Percentiles rank a stretch among this genome's conserved stretches.
Conservation (phyloP, 768 basidiomycete species). For the Gymnopilus dilepis region DNA sequence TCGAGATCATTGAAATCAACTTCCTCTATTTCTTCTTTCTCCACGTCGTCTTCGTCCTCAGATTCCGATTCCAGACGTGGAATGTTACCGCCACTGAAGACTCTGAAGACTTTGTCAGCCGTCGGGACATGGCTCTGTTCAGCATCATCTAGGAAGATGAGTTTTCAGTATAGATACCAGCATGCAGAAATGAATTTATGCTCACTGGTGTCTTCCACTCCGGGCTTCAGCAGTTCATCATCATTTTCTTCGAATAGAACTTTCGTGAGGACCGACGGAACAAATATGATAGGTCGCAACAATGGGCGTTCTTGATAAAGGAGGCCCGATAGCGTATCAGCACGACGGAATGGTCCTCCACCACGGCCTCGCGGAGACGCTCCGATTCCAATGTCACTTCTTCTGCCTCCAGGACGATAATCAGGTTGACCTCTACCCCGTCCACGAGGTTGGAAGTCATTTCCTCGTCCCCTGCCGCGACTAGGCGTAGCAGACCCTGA, state of each 20-base stretch:
- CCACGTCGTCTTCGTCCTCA: constrained; percentile 33
- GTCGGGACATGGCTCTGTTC: constrained; percentile 68
- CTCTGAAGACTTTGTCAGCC: constrained; percentile 64
- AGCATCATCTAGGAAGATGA: constrained; percentile 45
- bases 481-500: constrained; percentile 25
- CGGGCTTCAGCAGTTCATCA: constrained; percentile 65
- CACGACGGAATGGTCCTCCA: constrained; percentile 35
- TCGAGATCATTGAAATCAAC: constrained; percentile 71
- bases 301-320: constrained; percentile 64
- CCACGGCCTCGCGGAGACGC: constrained; percentile 27
- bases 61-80: constrained; percentile 31
- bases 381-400: constrained; percentile 34
- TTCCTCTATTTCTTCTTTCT: constrained; percentile 52
- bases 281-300: constrained; percentile 72
- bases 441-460: constrained; percentile 17
- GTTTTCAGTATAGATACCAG: constrained; percentile 8
- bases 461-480: constrained; percentile 29
- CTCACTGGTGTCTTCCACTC: constrained; percentile 57
- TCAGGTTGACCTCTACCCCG: constrained; percentile 28
- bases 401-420: constrained; percentile 26
- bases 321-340: constrained; percentile 58
- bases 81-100: constrained; percentile 55
- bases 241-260: constrained; percentile 60
- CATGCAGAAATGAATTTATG: constrained; percentile 15
- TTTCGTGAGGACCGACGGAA: constrained; percentile 58